Conservation (phyloP, 208 protist species). For the Trichomonas tenax region DNA sequence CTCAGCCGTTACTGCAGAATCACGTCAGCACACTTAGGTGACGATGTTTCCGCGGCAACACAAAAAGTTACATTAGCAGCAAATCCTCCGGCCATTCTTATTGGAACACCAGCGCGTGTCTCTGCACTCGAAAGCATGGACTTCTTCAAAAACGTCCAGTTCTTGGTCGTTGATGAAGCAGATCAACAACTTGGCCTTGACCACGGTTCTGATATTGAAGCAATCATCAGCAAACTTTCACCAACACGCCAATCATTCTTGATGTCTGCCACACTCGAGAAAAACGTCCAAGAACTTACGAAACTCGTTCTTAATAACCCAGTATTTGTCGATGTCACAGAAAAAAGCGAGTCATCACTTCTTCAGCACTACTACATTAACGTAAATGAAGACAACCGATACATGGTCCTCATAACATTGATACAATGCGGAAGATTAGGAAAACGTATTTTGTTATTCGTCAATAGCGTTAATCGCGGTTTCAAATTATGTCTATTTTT, state of each 20-base stretch:
- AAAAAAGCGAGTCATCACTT: neutral
- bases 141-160: neutral
- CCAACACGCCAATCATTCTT: neutral
- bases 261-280: neutral
- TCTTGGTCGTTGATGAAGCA: constrained; percentile 17
- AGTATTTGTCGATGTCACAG: neutral
- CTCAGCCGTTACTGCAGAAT: neutral
- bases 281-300: neutral
- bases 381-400: neutral
- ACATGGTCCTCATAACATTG: neutral
- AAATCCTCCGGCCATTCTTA: neutral
- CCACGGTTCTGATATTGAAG: neutral
- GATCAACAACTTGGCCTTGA: neutral
- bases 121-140: neutral
- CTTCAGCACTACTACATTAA: neutral
- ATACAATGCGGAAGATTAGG: neutral
- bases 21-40: neutral
- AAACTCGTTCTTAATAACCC: neutral
- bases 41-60: neutral
- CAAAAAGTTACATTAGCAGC: neutral
- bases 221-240: constrained; percentile 1
- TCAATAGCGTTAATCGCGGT: neutral
- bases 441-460: constrained; percentile 16
- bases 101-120: neutral
- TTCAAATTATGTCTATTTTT: constrained; percentile 21